Conservation (phyloP, 108 stramenopile species). For the Skeletonema tropicum region DNA sequence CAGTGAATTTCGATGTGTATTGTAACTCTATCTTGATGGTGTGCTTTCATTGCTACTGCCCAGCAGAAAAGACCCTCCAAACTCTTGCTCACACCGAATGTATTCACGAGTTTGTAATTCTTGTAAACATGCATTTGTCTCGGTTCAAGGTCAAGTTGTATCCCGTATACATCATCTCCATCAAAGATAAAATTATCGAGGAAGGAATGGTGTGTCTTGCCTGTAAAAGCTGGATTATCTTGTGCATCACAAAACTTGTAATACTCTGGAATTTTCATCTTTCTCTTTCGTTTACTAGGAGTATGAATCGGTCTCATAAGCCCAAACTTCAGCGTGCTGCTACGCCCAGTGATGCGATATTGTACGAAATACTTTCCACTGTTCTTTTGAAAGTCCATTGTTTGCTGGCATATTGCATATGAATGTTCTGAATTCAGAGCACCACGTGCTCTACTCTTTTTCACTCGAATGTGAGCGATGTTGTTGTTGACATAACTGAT, state of each 20-base stretch:
- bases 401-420: constrained; percentile 13
- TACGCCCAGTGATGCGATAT: neutral
- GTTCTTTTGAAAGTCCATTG: constrained; percentile 1
- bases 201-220: neutral
- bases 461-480: constrained; percentile 1
- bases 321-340: neutral
- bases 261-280: constrained; percentile 9
- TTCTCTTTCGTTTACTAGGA: neutral
- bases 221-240: constrained; percentile 4
- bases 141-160: neutral
- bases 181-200: neutral
- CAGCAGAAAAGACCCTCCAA: constrained; percentile 10
- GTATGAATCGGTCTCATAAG: constrained; percentile 11
- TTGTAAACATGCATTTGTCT: neutral
- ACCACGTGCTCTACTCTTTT: neutral
- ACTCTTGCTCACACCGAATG: neutral
- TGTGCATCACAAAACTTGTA: neutral
- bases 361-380: neutral
- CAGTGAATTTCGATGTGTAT: neutral
- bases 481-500: constrained; percentile 7
- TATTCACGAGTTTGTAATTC: constrained; percentile 4
- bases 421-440: neutral
- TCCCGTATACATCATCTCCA: constrained; percentile 1
- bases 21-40: neutral
- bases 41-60: constrained; percentile 8